Evolutionary conservation across 495 filamentous ascomycete species (phyloP), one percentile per base, ranked within the genome.

Genomic region (Lasiosphaeria hispida): DNA sequence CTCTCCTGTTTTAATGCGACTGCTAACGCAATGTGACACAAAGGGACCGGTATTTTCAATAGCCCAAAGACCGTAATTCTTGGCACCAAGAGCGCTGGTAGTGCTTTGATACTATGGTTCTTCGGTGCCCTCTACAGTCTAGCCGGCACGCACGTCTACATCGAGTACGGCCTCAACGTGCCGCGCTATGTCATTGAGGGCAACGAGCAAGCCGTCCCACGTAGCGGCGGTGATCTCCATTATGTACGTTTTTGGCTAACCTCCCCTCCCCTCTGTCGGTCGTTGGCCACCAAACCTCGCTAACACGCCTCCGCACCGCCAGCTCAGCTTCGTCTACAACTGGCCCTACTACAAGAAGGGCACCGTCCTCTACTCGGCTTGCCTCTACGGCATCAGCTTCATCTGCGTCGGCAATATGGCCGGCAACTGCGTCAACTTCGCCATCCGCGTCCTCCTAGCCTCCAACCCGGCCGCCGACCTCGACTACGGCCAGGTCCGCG

Each of bases 201-300:
- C 9, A 45, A 49, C 7, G 63, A 65, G 15, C 55, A 65, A 58
- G 51, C 60, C 5, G 71, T 80, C 10, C 77, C 77, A 10, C 68
- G 80, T 18, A 78, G 67, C 55, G 81, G 81, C 13, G 81, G 80
- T 7, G 75, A 76, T 41, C 70, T 80, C 48, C 81, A 84, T 60
- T 84, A 82, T 61, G 74, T 81, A 49, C 63, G 73, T 65, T 6
- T 34, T 23, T 13, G 5, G 17, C 10, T 37, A 36, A 41, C 33
- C 45, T 36, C n/a, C 3, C 40, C 19, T 42, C 15, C 4, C 33
- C 33, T 13, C 14, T 51, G 33, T 15, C 33, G 4, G 35, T 51
- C n/a, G 33, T 35, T 2, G 13, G 30, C 14, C 35, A 51, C 14
- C n/a, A n/a, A n/a, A n/a, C n/a, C 48, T 51, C 14, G 23, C n/a